Conservation (phyloP, 2,329 filamentous ascomycete genomes). For the Helicocarpus griseus region DNA sequence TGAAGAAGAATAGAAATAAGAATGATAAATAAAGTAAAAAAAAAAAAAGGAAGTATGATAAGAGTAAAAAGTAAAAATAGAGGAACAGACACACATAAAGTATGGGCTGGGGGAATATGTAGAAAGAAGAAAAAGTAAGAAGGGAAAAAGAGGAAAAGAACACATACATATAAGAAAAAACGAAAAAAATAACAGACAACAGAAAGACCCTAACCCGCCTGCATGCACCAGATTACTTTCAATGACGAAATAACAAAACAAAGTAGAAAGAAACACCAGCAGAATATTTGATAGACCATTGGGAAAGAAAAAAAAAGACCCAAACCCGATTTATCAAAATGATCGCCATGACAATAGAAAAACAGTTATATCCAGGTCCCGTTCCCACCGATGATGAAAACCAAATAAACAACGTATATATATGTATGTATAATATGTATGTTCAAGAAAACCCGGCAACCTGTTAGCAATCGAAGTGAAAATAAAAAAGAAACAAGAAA, state of each 20-base stretch:
- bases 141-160: constrained; percentile 9
- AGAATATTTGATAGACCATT: not conserved
- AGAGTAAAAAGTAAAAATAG: constrained; percentile 9
- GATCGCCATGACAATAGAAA: too few species aligned
- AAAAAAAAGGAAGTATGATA: constrained; percentile 1
- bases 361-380: not conserved
- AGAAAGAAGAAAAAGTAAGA: constrained; percentile 10
- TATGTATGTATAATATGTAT: not conserved
- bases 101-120: too few species aligned
- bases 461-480: constrained; percentile 1
- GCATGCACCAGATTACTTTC: not conserved
- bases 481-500: not conserved
- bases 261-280: not conserved
- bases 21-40: too few species aligned
- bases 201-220: not conserved
- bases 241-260: constrained; percentile 2
- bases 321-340: too few species aligned
- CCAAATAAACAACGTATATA: not conserved
- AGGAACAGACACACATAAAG: constrained; percentile 12
- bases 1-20: too few species aligned
- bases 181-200: constrained; percentile 5
- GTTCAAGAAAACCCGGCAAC: not conserved
- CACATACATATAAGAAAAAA: constrained; percentile 6
- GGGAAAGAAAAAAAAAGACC: not conserved
- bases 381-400: not conserved